Evolutionary conservation across 306 rosid species (phyloP).

Genomic region (Mucuna pruriens): DNA sequence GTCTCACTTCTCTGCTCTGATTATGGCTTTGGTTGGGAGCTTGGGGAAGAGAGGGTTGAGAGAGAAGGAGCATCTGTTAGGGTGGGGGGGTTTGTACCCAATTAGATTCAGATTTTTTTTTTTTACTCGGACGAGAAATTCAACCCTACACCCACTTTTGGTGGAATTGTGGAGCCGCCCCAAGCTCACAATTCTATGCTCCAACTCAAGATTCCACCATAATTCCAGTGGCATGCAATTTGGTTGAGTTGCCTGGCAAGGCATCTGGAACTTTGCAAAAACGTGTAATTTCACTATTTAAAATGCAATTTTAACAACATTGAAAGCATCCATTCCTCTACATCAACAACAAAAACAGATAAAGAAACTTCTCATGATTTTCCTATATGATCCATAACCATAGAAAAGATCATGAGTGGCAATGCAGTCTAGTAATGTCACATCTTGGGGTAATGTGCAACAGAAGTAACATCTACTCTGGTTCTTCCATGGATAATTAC

Average conservation of each 20-base stretch:
- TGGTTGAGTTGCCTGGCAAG: not conserved
- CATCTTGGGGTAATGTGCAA: constrained; percentile 17
- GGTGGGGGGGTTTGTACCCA: not conserved
- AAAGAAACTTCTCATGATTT: not conserved
- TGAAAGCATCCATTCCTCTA: not conserved
- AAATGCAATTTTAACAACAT: not conserved
- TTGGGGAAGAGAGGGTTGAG: not conserved
- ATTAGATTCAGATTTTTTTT: not conserved
- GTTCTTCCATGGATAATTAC: constrained; percentile 49
- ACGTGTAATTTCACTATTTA: not conserved
- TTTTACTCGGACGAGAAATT: not conserved
- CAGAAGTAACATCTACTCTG: not conserved
- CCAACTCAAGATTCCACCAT: not conserved
- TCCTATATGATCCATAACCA: constrained; percentile 1
- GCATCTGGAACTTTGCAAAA: not conserved
- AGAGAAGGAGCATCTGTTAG: not conserved
- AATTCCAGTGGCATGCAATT: not conserved
- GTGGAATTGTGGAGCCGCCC: not conserved
- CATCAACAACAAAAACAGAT: constrained; percentile 8
- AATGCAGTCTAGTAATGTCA: constrained; percentile 3
- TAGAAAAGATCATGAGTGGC: constrained; percentile 1
- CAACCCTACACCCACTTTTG: not conserved
- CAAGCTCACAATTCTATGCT: not conserved
- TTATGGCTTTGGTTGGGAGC: too few species aligned
- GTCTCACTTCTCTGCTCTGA: too few species aligned